These are phyloP conservation scores for Diversispora eburnea DNA, from an alignment of 192 early-diverging fungal genomes.

Conservation along the genomic window DNA sequence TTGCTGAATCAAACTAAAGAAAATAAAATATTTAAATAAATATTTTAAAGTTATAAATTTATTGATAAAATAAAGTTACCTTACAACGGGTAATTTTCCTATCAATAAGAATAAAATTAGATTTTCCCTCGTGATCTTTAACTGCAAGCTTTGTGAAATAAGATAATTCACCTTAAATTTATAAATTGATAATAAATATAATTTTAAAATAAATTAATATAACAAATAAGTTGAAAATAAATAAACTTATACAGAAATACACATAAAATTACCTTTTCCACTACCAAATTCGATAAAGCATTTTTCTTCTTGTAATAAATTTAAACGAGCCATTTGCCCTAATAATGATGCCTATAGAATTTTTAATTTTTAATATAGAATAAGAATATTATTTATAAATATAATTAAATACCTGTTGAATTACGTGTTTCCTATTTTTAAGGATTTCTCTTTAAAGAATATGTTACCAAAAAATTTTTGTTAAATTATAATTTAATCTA, in stretches of 20 bases:
- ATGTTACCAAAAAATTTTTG: background rate
- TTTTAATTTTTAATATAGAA: background rate
- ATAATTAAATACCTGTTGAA: constrained; percentile 43
- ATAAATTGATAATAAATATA: background rate
- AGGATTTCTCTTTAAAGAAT: constrained; percentile 30
- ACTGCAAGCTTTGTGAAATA: constrained; percentile 47
- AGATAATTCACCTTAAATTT: constrained; percentile 43
- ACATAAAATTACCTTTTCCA: constrained; percentile 53
- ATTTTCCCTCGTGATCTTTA: constrained; percentile 32
- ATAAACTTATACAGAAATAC: background rate
- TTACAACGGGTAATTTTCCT: constrained; percentile 76
- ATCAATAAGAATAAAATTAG: constrained; percentile 68
- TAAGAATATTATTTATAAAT: background rate
- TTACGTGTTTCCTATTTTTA: constrained; percentile 48
- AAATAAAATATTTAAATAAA: constrained; percentile 1
- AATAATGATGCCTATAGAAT: constrained; percentile 68
- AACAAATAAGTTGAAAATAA: background rate
- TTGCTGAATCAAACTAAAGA: constrained; percentile 38
- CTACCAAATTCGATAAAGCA: constrained; percentile 82
- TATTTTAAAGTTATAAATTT: background rate
- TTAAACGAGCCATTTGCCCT: constrained; percentile 64
- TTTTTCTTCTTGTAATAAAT: constrained; percentile 52
- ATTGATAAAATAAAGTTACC: constrained; percentile 31
- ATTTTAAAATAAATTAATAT: background rate
- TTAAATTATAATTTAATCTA: background rate